These are phyloP conservation scores for Mychonastes homosphaera DNA, from an alignment of 139 green algal genomes.

Conservation along the genomic window DNA sequence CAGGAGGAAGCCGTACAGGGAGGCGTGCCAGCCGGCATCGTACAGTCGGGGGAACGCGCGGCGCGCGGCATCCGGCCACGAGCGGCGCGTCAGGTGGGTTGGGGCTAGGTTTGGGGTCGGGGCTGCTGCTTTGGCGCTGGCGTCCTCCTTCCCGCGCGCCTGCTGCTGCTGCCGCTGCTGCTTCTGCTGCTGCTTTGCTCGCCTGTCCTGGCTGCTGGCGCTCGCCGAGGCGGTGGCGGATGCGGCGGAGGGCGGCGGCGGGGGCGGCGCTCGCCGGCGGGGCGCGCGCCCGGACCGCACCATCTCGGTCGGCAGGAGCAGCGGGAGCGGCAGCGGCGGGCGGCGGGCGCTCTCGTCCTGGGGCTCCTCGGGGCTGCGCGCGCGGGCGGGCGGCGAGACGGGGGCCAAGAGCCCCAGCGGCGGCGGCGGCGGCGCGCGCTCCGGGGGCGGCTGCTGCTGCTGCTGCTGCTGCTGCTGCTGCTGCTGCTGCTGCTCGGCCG, in stretches of 20 bases:
- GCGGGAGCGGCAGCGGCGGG: too few relatives aligned
- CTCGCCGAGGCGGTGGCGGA: too few relatives aligned
- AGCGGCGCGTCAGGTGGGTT: neutral
- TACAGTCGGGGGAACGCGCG: conserved; percentile 1
- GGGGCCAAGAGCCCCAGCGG: too few relatives aligned
- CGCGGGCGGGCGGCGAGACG: neutral
- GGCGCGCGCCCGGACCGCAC: too few relatives aligned
- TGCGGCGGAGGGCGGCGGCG: too few relatives aligned
- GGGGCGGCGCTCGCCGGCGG: too few relatives aligned
- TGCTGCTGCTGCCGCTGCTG: neutral
- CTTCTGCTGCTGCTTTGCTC: neutral
- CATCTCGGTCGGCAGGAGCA: too few relatives aligned
- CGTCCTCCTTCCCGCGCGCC: neutral
- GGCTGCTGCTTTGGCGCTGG: neutral
- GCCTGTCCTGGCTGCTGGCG: neutral
- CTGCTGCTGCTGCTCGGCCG: neutral
- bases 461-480: neutral
- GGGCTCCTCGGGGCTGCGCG: neutral
- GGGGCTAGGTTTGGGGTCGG: neutral
- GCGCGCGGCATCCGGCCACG: neutral
- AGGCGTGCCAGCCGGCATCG: conserved; percentile 1
- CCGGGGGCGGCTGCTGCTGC: neutral
- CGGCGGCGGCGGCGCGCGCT: too few relatives aligned
- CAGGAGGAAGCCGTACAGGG: too few relatives aligned
- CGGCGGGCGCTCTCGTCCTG: neutral